A percentile compares a stretch with the other conserved stretches of the same genome.
Evolutionary conservation across 352 stramenopile species (phyloP).

Genomic region (Globisporangium nagaii): DNA sequence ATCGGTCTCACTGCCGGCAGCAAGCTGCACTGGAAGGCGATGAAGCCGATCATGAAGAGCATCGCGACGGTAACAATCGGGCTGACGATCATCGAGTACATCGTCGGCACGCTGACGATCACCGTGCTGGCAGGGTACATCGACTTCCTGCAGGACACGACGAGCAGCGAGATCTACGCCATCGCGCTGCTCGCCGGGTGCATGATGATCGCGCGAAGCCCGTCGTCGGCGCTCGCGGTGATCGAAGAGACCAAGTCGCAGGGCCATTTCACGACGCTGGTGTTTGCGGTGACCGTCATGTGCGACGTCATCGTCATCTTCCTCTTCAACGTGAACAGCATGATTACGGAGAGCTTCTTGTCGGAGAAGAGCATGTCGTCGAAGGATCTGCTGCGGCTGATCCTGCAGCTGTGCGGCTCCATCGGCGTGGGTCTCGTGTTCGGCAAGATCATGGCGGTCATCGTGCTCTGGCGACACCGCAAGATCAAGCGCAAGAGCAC

Average conservation of each 20-base stretch:
- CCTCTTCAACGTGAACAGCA: constrained; percentile 69
- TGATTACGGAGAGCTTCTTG: constrained; percentile 60
- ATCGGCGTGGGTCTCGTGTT: constrained; percentile 40
- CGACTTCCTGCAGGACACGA: constrained; percentile 58
- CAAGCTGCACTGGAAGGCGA: constrained; percentile 60
- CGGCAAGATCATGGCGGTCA: constrained; percentile 47
- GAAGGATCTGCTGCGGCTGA: constrained; percentile 16
- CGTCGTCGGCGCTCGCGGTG: constrained; percentile 57
- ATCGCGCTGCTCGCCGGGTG: constrained; percentile 58
- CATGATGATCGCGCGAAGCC: constrained; percentile 70
- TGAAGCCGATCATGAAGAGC: constrained; percentile 56
- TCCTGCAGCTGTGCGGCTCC: constrained; percentile 44
- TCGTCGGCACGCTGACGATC: constrained; percentile 59
- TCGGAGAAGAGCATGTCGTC: constrained; percentile 44
- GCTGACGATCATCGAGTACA: constrained; percentile 54
- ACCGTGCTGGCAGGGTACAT: constrained; percentile 51
- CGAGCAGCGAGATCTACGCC: constrained; percentile 46
- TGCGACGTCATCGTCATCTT: constrained; percentile 69
- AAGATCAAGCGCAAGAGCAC: constrained; percentile 51
- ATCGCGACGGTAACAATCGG: constrained; percentile 46
- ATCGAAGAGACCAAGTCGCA: constrained; percentile 63
- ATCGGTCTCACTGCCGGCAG: constrained; percentile 56
- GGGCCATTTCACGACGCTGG: constrained; percentile 62
- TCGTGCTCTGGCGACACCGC: constrained; percentile 47
- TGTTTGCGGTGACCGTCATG: constrained; percentile 66